These are phyloP conservation scores for Candolleomyces aberdarensis DNA, from an alignment of 768 basidiomycete genomes.

Conservation along the genomic window DNA sequence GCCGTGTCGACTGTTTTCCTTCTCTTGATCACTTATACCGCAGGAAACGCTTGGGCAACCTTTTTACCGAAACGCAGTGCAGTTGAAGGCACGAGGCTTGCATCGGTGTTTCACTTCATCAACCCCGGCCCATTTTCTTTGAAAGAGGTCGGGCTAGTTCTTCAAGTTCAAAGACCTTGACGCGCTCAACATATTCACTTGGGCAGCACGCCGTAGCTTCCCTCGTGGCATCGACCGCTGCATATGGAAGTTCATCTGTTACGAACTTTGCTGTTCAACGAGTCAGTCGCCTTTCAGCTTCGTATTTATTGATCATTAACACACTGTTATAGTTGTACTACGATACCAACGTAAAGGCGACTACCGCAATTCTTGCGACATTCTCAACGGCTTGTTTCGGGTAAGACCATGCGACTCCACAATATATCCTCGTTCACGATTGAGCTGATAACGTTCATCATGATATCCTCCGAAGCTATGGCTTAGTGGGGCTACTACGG, in stretches of 20 bases:
- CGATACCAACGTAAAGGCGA: constrained; percentile 50
- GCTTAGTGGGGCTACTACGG: constrained; percentile 47
- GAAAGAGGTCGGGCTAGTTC: constrained; percentile 46
- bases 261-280: constrained; percentile 60
- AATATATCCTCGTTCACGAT: background rate
- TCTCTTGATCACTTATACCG: constrained; percentile 48
- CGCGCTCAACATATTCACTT: background rate
- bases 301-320: background rate
- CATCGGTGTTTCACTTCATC: constrained; percentile 41
- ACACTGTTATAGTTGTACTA: constrained; percentile 47
- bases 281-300: constrained; percentile 24
- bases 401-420: constrained; percentile 23
- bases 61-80: constrained; percentile 38
- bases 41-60: constrained; percentile 49
- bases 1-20: constrained; percentile 55
- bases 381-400: constrained; percentile 67
- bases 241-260: constrained; percentile 51
- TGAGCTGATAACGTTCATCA: background rate
- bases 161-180: background rate
- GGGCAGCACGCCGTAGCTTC: constrained; percentile 58
- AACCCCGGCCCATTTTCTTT: constrained; percentile 57
- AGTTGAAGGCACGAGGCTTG: constrained; percentile 43
- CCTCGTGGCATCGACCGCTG: constrained; percentile 54
- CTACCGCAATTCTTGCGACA: constrained; percentile 57
- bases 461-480: constrained; percentile 41